Evolutionary conservation across 129 eudicot genomes (phyloP).

Genomic region (Flaveria trinervia): DNA sequence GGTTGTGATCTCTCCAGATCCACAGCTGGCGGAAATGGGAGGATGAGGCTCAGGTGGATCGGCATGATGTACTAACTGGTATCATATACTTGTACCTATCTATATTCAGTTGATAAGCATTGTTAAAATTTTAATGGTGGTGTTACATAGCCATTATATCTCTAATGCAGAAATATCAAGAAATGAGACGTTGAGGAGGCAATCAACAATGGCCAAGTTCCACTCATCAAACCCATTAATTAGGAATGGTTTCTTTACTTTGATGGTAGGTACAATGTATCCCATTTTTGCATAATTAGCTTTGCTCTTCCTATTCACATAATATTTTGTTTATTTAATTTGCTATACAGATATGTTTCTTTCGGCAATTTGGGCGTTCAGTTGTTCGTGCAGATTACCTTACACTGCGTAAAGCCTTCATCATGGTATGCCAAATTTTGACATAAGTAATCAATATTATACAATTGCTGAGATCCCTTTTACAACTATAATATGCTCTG

Average conservation of each 20-base stretch:
- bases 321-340: background rate
- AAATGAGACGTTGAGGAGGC: conserved; percentile 77
- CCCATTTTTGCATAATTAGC: background rate
- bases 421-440: conserved; percentile 49
- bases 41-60: conserved; percentile 89
- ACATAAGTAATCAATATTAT: background rate
- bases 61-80: conserved; percentile 76
- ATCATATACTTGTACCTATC: conserved; percentile 22
- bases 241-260: conserved; percentile 56
- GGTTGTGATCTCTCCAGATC: conserved; percentile 47
- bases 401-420: conserved; percentile 93
- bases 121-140: background rate
- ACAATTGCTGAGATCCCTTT: background rate
- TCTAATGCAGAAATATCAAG: conserved; percentile 72
- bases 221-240: conserved; percentile 66
- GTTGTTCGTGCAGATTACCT: conserved; percentile 96
- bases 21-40: conserved; percentile 99
- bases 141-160: conserved; percentile 2
- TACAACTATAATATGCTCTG: background rate
- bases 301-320: background rate
- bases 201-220: conserved; percentile 76
- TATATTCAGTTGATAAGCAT: background rate
- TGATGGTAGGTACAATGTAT: conserved; percentile 63
- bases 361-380: conserved; percentile 88
- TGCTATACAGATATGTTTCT: conserved; percentile 74